Evolutionary conservation across 306 rosid species (phyloP).

Genomic region (Crotalaria pallida): DNA sequence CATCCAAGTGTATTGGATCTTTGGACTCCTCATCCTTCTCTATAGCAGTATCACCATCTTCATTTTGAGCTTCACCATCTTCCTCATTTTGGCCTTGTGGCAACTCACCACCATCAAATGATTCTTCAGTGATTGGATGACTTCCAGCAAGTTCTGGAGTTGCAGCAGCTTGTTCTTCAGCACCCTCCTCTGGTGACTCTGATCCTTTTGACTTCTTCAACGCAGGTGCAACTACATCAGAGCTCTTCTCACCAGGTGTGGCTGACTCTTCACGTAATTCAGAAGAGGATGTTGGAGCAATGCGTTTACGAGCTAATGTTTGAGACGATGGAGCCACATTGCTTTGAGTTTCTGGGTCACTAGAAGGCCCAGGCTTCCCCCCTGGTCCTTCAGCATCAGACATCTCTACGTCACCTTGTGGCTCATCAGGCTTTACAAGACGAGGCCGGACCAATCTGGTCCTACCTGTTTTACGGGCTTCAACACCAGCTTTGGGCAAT

Average conservation of each 20-base stretch:
- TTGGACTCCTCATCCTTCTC: conserved; percentile 54
- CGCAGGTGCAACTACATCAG: conserved; percentile 48
- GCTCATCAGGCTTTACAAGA: conserved; percentile 56
- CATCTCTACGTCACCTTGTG: conserved; percentile 77
- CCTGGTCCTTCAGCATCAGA: conserved; percentile 58
- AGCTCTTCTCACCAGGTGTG: conserved; percentile 41
- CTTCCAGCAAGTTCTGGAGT: conserved; percentile 41
- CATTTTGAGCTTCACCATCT: conserved; percentile 50
- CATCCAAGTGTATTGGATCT: conserved; percentile 40
- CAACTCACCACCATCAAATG: conserved; percentile 47
- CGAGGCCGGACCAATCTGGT: conserved; percentile 81
- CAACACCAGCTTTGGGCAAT: conserved; percentile 37
- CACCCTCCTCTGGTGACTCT: conserved; percentile 45
- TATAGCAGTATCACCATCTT: conserved; percentile 43
- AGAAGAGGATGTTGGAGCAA: conserved; percentile 53
- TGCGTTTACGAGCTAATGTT: conserved; percentile 62
- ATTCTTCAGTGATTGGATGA: conserved; percentile 48
- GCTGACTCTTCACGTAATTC: conserved; percentile 61
- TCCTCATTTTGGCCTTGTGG: conserved; percentile 63
- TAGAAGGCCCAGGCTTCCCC: conserved; percentile 40
- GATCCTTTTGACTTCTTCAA: conserved; percentile 66
- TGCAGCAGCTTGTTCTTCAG: conserved; percentile 48
- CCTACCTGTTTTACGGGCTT: conserved; percentile 65
- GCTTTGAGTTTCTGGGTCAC: conserved; percentile 48
- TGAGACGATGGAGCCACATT: conserved; percentile 32